A percentile compares a stretch with the other conserved stretches of the same genome.
Conservation (phyloP, 768 basidiomycete species). For the Mycena amicta region DNA sequence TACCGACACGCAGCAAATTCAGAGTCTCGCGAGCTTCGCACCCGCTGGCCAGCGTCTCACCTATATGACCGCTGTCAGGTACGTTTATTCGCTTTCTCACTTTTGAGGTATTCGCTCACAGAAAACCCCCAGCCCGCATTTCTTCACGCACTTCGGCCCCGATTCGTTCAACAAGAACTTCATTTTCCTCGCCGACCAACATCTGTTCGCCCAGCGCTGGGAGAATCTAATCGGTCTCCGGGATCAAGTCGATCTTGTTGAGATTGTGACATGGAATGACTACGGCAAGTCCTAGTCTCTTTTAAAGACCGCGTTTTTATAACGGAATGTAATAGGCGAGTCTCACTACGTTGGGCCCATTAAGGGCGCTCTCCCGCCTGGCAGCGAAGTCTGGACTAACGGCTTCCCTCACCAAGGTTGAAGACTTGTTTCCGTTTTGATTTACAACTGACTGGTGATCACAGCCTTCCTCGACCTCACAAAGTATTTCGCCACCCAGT, state of each 20-base stretch:
- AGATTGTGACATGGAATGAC: slow-evolving; percentile 74
- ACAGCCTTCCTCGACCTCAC: slow-evolving; percentile 69
- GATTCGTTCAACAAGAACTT: slow-evolving; percentile 73
- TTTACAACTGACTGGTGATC: neutral
- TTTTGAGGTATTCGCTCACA: neutral
- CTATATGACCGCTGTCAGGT: slow-evolving; percentile 48
- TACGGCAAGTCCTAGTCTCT: slow-evolving; percentile 46
- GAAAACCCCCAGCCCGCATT: slow-evolving; percentile 31
- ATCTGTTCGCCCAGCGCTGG: slow-evolving; percentile 69
- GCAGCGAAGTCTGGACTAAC: slow-evolving; percentile 72
- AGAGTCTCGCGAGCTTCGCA: slow-evolving; percentile 37
- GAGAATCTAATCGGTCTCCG: slow-evolving; percentile 62
- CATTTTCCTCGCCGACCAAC: slow-evolving; percentile 68
- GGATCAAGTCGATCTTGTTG: slow-evolving; percentile 58
- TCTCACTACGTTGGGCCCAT: too few relatives aligned
- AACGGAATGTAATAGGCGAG: too few relatives aligned
- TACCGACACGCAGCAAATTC: slow-evolving; percentile 58
- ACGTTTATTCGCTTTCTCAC: neutral
- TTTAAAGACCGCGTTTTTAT: too few relatives aligned
- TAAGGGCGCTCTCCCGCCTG: slow-evolving; percentile 63
- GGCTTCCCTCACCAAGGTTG: slow-evolving; percentile 59
- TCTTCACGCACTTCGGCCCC: slow-evolving; percentile 76
- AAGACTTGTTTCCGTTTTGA: slow-evolving; percentile 19
- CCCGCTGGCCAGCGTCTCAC: slow-evolving; percentile 26
- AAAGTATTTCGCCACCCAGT: slow-evolving; percentile 67